Conservation (phyloP, 139 green algal genomes). For the Mesotaenium endlicherianum region DNA sequence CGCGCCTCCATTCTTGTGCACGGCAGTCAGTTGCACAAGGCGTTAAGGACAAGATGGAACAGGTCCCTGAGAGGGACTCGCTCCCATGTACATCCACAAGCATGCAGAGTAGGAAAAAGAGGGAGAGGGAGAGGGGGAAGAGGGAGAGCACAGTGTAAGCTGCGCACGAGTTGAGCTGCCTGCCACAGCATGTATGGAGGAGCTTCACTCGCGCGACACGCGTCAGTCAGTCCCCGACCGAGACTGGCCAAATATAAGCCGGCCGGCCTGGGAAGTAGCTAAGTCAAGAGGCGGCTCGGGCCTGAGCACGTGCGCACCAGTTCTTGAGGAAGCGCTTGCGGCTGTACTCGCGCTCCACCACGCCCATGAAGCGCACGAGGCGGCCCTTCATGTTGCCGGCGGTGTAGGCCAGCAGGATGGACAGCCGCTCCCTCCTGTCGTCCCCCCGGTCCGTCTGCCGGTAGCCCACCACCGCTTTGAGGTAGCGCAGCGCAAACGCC, state of each 20-base stretch:
- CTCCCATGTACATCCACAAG: too few relatives aligned
- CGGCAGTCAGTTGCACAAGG: too few relatives aligned
- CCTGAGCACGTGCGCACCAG: neutral
- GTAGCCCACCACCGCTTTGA: conserved; percentile 27
- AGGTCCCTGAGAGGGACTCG: too few relatives aligned
- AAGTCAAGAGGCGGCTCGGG: too few relatives aligned
- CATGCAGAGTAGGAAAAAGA: conserved; percentile 7
- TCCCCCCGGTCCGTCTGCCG: neutral
- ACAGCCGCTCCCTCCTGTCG: neutral
- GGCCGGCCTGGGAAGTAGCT: too few relatives aligned
- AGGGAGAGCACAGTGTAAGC: neutral
- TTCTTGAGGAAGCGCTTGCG: conserved; percentile 18
- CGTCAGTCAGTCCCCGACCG: too few relatives aligned
- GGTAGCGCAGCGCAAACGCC: conserved; percentile 35
- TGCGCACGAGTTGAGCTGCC: too few relatives aligned
- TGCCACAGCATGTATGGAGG: too few relatives aligned
- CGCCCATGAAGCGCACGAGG: neutral
- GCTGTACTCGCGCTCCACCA: conserved; percentile 36
- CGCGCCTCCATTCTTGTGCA: too few relatives aligned
- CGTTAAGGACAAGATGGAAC: too few relatives aligned
- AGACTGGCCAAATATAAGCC: too few relatives aligned
- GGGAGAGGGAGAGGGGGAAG: neutral
- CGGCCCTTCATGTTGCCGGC: conserved; percentile 15
- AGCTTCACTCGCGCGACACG: too few relatives aligned
- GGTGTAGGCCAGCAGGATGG: neutral